These are phyloP conservation scores for Peronospora farinosa DNA, from an alignment of 352 stramenopile species.

Conservation along the genomic window DNA sequence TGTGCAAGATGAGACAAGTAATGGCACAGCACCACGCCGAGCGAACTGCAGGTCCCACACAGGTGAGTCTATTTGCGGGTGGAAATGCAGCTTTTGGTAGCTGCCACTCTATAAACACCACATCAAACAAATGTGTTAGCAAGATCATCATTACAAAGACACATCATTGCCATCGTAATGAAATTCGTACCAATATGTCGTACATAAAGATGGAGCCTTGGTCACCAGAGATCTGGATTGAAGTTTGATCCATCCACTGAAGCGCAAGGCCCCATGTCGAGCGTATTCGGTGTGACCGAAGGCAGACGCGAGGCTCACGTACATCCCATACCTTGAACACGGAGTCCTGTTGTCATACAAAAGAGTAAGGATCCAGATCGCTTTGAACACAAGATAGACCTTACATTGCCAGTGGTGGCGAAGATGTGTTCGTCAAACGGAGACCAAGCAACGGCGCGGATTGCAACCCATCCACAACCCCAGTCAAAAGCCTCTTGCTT, in stretches of 20 bases:
- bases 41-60: slow-evolving; percentile 77
- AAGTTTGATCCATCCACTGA: slow-evolving; percentile 73
- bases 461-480: slow-evolving; percentile 75
- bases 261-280: slow-evolving; percentile 74
- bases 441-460: slow-evolving; percentile 73
- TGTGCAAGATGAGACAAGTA: slow-evolving; percentile 62
- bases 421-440: slow-evolving; percentile 83
- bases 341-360: slow-evolving; percentile 43
- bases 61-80: slow-evolving; percentile 78
- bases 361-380: background rate
- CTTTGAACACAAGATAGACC: slow-evolving; percentile 5
- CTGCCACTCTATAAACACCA: slow-evolving; percentile 49
- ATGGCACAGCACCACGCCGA: slow-evolving; percentile 32
- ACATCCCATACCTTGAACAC: slow-evolving; percentile 83
- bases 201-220: slow-evolving; percentile 78
- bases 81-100: slow-evolving; percentile 75
- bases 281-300: slow-evolving; percentile 74
- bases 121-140: background rate
- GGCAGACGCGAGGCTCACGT: slow-evolving; percentile 64
- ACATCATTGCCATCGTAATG: background rate
- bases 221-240: slow-evolving; percentile 70
- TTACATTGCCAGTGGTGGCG: slow-evolving; percentile 78
- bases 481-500: slow-evolving; percentile 83
- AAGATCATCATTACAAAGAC: background rate
- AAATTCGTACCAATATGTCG: slow-evolving; percentile 64